These are phyloP conservation scores for Akanthomyces lecanii DNA, from an alignment of 2,329 filamentous ascomycete species.

Conservation along the genomic window DNA sequence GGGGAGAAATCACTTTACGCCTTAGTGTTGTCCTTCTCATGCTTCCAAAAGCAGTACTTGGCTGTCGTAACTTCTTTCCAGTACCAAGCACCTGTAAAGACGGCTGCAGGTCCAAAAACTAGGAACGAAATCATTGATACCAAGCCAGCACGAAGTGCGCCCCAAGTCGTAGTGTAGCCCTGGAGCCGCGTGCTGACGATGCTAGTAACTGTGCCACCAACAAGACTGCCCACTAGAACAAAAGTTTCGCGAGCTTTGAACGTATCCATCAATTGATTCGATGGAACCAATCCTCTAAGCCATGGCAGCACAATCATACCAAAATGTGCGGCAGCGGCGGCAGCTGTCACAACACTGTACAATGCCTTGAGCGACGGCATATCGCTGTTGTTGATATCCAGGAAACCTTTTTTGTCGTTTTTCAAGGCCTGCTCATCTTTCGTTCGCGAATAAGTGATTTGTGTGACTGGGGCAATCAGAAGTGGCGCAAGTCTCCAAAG, in stretches of 20 bases:
- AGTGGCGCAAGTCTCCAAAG: slow-evolving; percentile 7
- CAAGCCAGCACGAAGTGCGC: neutral
- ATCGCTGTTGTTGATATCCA: slow-evolving; percentile 5
- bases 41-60: slow-evolving; percentile 11
- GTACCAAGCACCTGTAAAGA: neutral
- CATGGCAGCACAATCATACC: neutral
- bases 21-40: neutral
- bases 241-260: neutral
- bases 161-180: slow-evolving; percentile 5
- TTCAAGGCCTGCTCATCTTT: neutral
- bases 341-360: neutral
- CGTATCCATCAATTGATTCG: neutral
- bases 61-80: slow-evolving; percentile 9
- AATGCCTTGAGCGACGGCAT: neutral
- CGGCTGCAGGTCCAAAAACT: neutral
- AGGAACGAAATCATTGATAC: neutral
- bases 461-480: neutral
- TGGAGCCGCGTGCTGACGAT: neutral
- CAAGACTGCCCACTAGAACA: neutral
- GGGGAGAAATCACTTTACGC: neutral
- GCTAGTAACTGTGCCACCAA: neutral
- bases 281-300: neutral
- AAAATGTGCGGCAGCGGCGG: neutral
- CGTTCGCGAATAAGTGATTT: neutral
- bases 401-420: neutral